Percentiles rank a stretch among this genome's conserved stretches.
phyloP scores from a whole-genome alignment of 768 basidiomycete genomes.

The Boletus subcaerulescens region DNA sequence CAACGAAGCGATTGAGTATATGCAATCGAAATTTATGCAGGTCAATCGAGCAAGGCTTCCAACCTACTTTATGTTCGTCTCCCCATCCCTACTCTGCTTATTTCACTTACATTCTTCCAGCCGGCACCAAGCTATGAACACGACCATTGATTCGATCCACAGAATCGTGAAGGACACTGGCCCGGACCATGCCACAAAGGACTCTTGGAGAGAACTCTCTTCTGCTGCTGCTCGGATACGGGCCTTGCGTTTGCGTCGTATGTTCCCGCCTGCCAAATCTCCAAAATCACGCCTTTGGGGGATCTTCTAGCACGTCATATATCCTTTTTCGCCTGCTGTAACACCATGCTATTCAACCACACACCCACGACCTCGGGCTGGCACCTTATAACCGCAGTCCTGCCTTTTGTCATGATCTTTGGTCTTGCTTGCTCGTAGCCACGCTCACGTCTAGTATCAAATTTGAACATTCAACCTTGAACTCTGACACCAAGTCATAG shows the following conservation, averaged over 20 bases:
- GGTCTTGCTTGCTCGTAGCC: no score
- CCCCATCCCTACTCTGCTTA: background rate
- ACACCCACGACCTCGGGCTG: no score
- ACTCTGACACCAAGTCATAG: no score
- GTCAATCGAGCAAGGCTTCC: background rate
- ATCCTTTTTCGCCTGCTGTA: background rate
- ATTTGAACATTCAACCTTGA: no score
- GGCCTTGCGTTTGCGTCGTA: background rate
- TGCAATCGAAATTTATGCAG: background rate
- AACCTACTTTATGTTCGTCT: background rate
- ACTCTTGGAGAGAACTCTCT: background rate
- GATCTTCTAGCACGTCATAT: background rate
- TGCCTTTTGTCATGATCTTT: no score
- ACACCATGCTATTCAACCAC: background rate
- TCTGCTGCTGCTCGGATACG: background rate
- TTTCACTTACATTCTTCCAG: background rate
- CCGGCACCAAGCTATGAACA: background rate
- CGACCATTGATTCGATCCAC: background rate
- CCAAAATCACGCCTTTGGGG: background rate
- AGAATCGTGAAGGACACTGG: background rate
- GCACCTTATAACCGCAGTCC: no score
- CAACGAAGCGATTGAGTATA: background rate
- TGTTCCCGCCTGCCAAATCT: background rate
- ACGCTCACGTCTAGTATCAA: no score
- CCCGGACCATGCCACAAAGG: background rate